Evolutionary conservation across 192 early-diverging fungal species (phyloP).

Genomic region (Tieghemiomyces parasiticus): DNA sequence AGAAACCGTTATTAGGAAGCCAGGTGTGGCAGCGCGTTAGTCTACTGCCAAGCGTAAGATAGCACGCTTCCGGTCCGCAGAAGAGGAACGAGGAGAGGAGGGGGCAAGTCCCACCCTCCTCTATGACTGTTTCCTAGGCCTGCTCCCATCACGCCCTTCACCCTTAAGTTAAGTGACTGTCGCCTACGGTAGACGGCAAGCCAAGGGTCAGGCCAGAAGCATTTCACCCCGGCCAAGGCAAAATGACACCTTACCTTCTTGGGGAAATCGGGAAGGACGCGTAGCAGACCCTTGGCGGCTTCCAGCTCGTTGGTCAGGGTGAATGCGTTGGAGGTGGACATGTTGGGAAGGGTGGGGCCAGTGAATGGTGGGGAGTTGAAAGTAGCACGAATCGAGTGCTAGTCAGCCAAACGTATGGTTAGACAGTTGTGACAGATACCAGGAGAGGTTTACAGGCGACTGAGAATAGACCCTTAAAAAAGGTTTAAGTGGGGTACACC

Average conservation of each 20-base stretch:
- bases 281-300: slow-evolving; percentile 26
- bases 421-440: not conserved
- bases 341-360: not conserved
- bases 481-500: no score
- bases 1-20: no score
- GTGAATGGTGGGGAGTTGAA: not conserved
- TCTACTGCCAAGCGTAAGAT: slow-evolving; percentile 1
- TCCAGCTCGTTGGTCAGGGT: slow-evolving; percentile 28
- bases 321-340: not conserved
- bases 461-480: no score
- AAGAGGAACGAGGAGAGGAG: not conserved
- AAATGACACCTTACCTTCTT: slow-evolving; percentile 39
- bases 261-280: slow-evolving; percentile 64
- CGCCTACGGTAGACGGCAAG: no score
- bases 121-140: not conserved
- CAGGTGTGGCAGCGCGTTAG: no score
- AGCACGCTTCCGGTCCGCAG: not conserved
- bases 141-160: not conserved
- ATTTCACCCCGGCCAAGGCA: no score
- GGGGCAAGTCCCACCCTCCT: slow-evolving; percentile 3
- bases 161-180: not conserved
- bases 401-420: not conserved
- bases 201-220: no score
- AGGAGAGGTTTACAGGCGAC: not conserved
- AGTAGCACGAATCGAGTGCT: not conserved